Conservation (phyloP, 2,329 filamentous ascomycete species). For the Ceratocystis harringtonii region DNA sequence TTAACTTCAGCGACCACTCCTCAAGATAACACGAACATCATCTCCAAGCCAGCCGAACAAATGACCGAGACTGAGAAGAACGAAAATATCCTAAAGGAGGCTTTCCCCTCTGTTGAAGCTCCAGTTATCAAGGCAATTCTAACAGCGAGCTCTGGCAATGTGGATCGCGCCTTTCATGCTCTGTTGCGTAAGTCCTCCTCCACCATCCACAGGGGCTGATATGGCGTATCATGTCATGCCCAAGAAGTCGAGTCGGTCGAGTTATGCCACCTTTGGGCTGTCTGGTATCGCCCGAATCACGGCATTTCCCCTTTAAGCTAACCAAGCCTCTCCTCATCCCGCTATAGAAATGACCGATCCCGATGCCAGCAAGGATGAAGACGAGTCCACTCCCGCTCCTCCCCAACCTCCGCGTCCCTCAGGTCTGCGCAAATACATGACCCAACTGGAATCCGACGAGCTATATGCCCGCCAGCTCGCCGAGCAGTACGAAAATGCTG, state of each 20-base stretch:
- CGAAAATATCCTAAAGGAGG: conserved; percentile 77
- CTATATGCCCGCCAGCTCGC: conserved; percentile 83
- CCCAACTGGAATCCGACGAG: conserved; percentile 81
- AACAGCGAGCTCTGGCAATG: conserved; percentile 66
- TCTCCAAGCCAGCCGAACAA: conserved; percentile 75
- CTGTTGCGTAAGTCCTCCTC: conserved; percentile 49
- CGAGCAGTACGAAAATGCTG: conserved; percentile 64
- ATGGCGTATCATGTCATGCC: not conserved
- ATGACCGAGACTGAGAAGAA: conserved; percentile 70
- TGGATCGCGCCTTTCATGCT: conserved; percentile 92
- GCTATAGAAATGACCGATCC: conserved; percentile 61
- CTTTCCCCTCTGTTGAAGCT: conserved; percentile 72
- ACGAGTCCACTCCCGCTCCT: conserved; percentile 42
- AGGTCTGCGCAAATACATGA: conserved; percentile 44
- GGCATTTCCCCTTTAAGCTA: not conserved
- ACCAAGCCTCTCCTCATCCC: not conserved
- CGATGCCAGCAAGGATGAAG: conserved; percentile 43
- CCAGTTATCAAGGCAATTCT: conserved; percentile 77
- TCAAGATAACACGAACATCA: conserved; percentile 32
- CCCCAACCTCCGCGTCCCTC: conserved; percentile 66
- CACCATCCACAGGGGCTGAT: not conserved
- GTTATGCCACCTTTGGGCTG: too few relatives aligned
- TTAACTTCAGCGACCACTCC: conserved; percentile 17
- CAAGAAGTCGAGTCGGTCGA: too few relatives aligned
- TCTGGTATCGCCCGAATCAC: too few relatives aligned